Base-by-base conservation (phyloP, 192 early-diverging fungal genomes). In the Backusella morwellensis region DNA sequence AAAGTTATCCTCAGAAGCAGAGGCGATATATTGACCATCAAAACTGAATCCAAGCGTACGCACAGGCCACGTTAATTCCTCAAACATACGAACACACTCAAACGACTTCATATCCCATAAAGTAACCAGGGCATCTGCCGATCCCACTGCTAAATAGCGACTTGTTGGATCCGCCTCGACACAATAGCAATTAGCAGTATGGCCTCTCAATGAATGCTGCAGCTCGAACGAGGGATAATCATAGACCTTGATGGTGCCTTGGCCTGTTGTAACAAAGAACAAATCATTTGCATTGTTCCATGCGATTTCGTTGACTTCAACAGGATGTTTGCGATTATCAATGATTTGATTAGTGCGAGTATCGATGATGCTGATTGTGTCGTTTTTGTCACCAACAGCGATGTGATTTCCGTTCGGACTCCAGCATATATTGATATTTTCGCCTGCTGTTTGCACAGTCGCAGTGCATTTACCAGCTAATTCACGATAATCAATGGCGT, bases 381-480 rank as follows among this genome's bases (percentile, higher is more conserved):
- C 93, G 26, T 94, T 91, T 90, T 96, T 95, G 79, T 94, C 91
- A 4, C 95, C 95, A 4, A 96, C 94, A 23, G 95, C 93, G 68
- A 96, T 92, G 56, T 84, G 80, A 35, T 85, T 84, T 8, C 94
- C 95, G 72, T 95, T 90, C 2, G 93, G 92, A 73, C 90, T 91
- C 95, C 95, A 96, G 47, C 88, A 89, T 34, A 95, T 88, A 80
- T 96, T 96, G 80, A 96, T 95, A 80, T 95, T 95, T 78, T 96
- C 93, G 4, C 95, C 95, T 2, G 73, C 82, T 4, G 95, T 96
- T 35, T 84, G 75, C 5, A 94, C 84, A 23, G 85, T 82, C 14
- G 86, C 85, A 2, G 83, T 88, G 71, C 88, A 87, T 59, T 89
- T 88, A 8, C 83, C 84, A 26, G 91, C 85, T 87, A 67, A 78